These are phyloP conservation scores for Exophiala lecanii-corni DNA, from an alignment of 2,329 filamentous ascomycete species.

Conservation along the genomic window DNA sequence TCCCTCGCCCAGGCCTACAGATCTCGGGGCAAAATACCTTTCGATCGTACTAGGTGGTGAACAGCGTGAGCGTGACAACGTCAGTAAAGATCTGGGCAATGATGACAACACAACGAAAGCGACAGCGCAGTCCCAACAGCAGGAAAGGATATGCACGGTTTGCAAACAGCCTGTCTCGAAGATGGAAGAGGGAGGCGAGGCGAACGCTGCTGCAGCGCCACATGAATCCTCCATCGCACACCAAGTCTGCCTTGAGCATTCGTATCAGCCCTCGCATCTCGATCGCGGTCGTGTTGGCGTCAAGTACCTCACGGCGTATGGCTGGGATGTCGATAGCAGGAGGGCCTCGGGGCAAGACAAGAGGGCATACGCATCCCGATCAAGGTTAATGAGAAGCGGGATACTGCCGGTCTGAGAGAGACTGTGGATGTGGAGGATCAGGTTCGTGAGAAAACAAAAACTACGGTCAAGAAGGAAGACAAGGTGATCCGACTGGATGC, in stretches of 20 bases:
- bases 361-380: constrained; percentile 73
- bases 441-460: constrained; percentile 32
- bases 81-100: neutral
- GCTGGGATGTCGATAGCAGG: constrained; percentile 59
- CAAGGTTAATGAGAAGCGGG: constrained; percentile 65
- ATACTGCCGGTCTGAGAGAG: constrained; percentile 69
- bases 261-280: constrained; percentile 54
- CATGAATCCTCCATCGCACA: constrained; percentile 53
- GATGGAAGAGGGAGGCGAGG: neutral
- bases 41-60: constrained; percentile 39
- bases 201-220: constrained; percentile 22
- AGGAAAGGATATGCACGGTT: constrained; percentile 47
- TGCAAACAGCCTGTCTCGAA: constrained; percentile 54
- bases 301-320: constrained; percentile 52
- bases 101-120: neutral
- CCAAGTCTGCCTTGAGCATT: constrained; percentile 53
- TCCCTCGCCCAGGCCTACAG: constrained; percentile 21
- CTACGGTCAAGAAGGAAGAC: constrained; percentile 31
- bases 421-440: constrained; percentile 25
- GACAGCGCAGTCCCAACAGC: constrained; percentile 12
- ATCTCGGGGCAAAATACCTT: constrained; percentile 41
- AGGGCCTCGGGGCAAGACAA: constrained; percentile 65
- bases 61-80: constrained; percentile 5
- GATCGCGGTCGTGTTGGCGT: constrained; percentile 54
- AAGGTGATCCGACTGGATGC: constrained; percentile 56